Evolutionary conservation across 2,329 filamentous ascomycete genomes (phyloP).

Genomic region (Colletotrichum plurivorum): DNA sequence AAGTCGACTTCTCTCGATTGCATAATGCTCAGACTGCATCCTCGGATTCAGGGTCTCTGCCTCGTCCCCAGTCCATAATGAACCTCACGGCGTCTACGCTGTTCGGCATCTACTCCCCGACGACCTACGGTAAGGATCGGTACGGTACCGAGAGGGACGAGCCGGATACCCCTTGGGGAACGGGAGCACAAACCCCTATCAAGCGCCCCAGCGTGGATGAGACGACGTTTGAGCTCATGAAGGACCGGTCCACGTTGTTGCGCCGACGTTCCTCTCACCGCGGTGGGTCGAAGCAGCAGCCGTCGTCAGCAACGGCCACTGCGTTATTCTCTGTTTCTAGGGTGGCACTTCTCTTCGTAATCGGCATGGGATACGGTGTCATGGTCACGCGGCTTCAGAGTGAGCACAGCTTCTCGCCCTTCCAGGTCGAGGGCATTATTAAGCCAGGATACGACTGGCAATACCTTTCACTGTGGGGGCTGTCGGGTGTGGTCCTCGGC

Average conservation of each 20-base stretch:
- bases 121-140: conserved; percentile 67
- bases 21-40: conserved; percentile 46
- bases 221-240: conserved; percentile 60
- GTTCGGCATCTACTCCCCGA: conserved; percentile 88
- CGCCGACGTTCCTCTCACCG: conserved; percentile 54
- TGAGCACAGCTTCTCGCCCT: conserved; percentile 73
- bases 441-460: conserved; percentile 66
- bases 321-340: conserved; percentile 70
- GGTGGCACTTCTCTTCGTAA: conserved; percentile 77
- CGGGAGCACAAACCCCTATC: conserved; percentile 79
- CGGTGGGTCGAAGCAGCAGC: conserved; percentile 46
- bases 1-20: conserved; percentile 50
- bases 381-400: conserved; percentile 86
- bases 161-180: conserved; percentile 81
- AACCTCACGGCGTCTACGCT: conserved; percentile 93
- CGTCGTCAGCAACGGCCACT: conserved; percentile 47
- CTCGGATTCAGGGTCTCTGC: conserved; percentile 60
- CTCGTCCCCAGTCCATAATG: conserved; percentile 82
- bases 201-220: conserved; percentile 60
- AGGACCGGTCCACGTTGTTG: conserved; percentile 53
- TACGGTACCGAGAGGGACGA: conserved; percentile 63
- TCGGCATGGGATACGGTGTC: conserved; percentile 87
- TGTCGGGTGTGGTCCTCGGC: conserved; percentile 83
- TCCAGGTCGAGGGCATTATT: conserved; percentile 67
- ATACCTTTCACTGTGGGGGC: conserved; percentile 87